phyloP scores from a whole-genome alignment of 1,284 basidiomycete species.

The Naganishia sp. region DNA sequence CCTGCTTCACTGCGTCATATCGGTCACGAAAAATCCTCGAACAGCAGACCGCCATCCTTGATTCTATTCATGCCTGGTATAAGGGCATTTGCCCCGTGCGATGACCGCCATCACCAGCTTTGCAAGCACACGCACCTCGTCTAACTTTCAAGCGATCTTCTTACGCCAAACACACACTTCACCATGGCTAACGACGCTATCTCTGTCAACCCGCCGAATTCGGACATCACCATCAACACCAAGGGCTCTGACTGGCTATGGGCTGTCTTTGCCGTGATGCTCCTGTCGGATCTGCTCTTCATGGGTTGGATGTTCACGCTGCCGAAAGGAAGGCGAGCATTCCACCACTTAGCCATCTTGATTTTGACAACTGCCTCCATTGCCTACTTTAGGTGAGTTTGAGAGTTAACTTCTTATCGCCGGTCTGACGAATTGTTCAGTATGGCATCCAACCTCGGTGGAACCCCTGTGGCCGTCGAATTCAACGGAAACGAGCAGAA shows the following conservation, averaged over 20 bases:
- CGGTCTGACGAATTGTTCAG: conserved; percentile 53
- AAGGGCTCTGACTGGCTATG: conserved; percentile 61
- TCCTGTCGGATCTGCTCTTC: conserved; percentile 53
- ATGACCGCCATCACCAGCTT: no score
- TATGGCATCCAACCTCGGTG: conserved; percentile 65
- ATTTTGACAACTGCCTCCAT: conserved; percentile 57
- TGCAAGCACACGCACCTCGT: no score
- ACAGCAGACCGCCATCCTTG: no score
- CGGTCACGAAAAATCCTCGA: no score
- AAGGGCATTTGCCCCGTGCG: no score
- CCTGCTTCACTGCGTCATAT: no score
- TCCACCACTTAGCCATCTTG: conserved; percentile 59
- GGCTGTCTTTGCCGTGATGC: conserved; percentile 61
- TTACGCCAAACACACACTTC: no score
- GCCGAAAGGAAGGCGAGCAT: conserved; percentile 56
- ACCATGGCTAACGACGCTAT: conserved; percentile 36
- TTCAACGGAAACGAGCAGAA: conserved; percentile 52
- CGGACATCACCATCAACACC: conserved; percentile 46
- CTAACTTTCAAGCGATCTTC: no score
- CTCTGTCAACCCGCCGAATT: conserved; percentile 31
- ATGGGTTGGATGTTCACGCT: conserved; percentile 54
- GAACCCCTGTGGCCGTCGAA: conserved; percentile 58
- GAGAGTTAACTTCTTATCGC: neutral
- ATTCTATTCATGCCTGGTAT: no score
- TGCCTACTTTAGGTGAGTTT: conserved; percentile 45